phyloP scores from a whole-genome alignment of 2,329 filamentous ascomycete genomes.

The Botrytis porri region DNA sequence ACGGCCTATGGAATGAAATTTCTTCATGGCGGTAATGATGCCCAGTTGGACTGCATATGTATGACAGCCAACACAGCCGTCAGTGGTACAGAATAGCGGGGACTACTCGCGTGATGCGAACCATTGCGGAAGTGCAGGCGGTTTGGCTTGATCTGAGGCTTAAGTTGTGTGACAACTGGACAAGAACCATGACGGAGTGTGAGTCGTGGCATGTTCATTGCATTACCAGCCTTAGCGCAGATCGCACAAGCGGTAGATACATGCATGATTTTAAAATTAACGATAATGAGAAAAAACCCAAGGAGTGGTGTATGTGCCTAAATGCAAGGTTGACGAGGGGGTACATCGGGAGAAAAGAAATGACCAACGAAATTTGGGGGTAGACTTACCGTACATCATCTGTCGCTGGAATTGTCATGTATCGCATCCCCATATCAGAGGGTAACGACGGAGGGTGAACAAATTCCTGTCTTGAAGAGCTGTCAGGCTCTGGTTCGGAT shows the following conservation, averaged over 20 bases:
- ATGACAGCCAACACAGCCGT: slow-evolving; percentile 35
- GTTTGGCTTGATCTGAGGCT: slow-evolving; percentile 32
- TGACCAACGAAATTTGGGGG: slow-evolving; percentile 29
- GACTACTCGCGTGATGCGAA: slow-evolving; percentile 36
- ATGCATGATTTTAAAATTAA: slow-evolving; percentile 25
- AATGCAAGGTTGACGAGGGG: slow-evolving; percentile 29
- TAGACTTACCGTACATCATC: slow-evolving; percentile 40
- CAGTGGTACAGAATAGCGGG: slow-evolving; percentile 31
- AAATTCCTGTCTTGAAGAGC: slow-evolving; percentile 37
- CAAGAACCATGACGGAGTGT: slow-evolving; percentile 26
- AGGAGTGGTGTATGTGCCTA: slow-evolving; percentile 30
- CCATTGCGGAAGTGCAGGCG: slow-evolving; percentile 26
- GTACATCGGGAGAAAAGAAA: slow-evolving; percentile 27
- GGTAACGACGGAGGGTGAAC: slow-evolving; percentile 30
- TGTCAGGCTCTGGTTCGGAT: slow-evolving; percentile 38
- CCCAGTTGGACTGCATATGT: slow-evolving; percentile 33
- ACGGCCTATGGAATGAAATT: slow-evolving; percentile 22
- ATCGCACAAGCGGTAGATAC: slow-evolving; percentile 21
- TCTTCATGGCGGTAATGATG: slow-evolving; percentile 27
- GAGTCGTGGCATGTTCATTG: slow-evolving; percentile 34
- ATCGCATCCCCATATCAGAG: slow-evolving; percentile 40
- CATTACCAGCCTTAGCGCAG: slow-evolving; percentile 26
- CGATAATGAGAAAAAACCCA: slow-evolving; percentile 21
- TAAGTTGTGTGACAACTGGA: slow-evolving; percentile 34
- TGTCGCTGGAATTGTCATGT: slow-evolving; percentile 36